Conservation (phyloP, 1,284 basidiomycete genomes). For the Flammula alnicola region DNA sequence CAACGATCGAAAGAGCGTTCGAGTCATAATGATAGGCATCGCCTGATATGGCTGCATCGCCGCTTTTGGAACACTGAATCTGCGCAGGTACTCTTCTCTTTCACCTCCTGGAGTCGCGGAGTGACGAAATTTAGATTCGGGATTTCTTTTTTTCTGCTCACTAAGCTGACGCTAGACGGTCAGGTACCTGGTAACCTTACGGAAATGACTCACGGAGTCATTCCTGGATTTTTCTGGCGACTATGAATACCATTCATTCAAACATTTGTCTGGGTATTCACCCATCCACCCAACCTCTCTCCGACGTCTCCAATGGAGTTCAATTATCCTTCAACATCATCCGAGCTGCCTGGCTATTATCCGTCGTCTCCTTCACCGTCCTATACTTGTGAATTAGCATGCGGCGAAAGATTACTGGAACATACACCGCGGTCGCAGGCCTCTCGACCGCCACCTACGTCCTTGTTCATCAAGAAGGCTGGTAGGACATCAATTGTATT, state of each 20-base stretch:
- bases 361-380: slow-evolving; percentile 27
- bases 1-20: too few relatives aligned
- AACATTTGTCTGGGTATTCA: slow-evolving; percentile 1
- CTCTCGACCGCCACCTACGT: slow-evolving; percentile 29
- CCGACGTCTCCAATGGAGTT: slow-evolving; percentile 18
- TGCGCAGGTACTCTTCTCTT: too few relatives aligned
- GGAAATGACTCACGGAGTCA: not conserved
- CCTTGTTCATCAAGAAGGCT: slow-evolving; percentile 38
- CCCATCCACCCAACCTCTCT: slow-evolving; percentile 8
- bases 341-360: slow-evolving; percentile 39
- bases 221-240: not conserved
- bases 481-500: slow-evolving; percentile 40
- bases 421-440: slow-evolving; percentile 35
- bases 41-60: too few relatives aligned
- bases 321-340: slow-evolving; percentile 11
- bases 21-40: too few relatives aligned
- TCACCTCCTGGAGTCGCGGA: too few relatives aligned
- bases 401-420: slow-evolving; percentile 42
- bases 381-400: slow-evolving; percentile 42
- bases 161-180: not conserved
- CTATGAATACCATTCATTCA: slow-evolving; percentile 1
- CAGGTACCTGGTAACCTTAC: not conserved
- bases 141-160: not conserved
- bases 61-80: too few relatives aligned
- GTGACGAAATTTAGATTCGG: too few relatives aligned